A percentile compares a stretch with the other conserved stretches of the same genome.
phyloP scores from a whole-genome alignment of 2,329 filamentous ascomycete species.

The Diaporthe nobilis region DNA sequence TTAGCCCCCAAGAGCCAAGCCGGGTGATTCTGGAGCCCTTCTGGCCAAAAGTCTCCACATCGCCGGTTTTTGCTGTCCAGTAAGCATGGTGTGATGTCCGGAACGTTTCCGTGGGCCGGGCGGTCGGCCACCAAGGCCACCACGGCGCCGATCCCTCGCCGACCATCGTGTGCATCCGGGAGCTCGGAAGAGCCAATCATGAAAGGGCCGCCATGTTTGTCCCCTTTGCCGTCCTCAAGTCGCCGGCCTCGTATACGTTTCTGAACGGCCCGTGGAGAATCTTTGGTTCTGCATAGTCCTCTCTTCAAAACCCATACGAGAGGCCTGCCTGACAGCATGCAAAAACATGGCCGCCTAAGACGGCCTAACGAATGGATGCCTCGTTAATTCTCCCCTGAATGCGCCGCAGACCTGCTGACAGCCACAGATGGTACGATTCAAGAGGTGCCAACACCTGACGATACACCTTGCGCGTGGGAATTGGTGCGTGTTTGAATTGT shows the following conservation, averaged over 20 bases:
- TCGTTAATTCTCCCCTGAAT: not conserved
- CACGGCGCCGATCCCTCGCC: not conserved
- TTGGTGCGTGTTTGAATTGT: no score
- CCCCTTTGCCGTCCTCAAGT: not conserved
- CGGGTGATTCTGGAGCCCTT: not conserved
- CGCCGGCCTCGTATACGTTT: not conserved
- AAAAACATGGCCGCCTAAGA: not conserved
- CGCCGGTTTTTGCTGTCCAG: not conserved
- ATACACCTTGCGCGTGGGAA: not conserved
- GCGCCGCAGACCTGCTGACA: not conserved
- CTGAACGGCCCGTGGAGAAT: not conserved
- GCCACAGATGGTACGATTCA: not conserved
- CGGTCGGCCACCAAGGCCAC: not conserved
- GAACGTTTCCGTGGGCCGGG: not conserved
- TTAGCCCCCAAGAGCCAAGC: not conserved
- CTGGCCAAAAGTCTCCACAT: not conserved
- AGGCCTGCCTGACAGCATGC: not conserved
- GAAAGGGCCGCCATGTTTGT: no score
- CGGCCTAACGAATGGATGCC: not conserved
- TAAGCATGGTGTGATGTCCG: slow-evolving; percentile 22
- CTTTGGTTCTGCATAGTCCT: not conserved
- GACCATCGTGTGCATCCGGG: not conserved
- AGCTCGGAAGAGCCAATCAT: not conserved
- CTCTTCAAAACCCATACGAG: no score
- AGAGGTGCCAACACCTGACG: not conserved